Conservation (phyloP, 2,329 filamentous ascomycete genomes). For the Penicillium verrucosum region DNA sequence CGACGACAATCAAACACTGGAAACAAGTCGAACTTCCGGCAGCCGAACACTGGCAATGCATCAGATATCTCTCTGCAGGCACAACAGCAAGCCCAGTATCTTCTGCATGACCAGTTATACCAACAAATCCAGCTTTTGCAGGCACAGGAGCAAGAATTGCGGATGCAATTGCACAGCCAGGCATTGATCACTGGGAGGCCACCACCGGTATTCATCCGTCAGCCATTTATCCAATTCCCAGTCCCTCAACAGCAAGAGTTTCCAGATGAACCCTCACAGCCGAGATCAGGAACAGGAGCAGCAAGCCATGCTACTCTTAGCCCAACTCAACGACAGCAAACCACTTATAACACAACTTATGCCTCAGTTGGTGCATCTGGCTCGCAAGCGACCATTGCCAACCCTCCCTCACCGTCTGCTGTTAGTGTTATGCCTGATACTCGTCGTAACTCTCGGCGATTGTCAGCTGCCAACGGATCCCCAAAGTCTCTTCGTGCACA, state of each 20-base stretch:
- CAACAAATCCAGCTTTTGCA: conserved; percentile 51
- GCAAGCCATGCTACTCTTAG: conserved; percentile 35
- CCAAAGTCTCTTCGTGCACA: conserved; percentile 47
- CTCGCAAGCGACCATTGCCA: conserved; percentile 41
- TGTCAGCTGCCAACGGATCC: conserved; percentile 43
- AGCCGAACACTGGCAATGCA: conserved; percentile 34
- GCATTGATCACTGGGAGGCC: conserved; percentile 41
- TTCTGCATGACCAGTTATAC: conserved; percentile 49
- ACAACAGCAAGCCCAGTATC: conserved; percentile 45
- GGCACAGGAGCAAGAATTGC: conserved; percentile 49
- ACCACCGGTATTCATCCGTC: conserved; percentile 41
- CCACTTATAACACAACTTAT: conserved; percentile 37
- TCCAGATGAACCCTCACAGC: conserved; percentile 37
- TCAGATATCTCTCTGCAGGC: conserved; percentile 43
- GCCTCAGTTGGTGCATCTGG: conserved; percentile 37
- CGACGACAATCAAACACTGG: conserved; percentile 59
- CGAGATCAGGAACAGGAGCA: conserved; percentile 39
- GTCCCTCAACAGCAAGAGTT: conserved; percentile 38
- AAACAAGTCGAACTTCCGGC: conserved; percentile 41
- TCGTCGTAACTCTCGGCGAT: conserved; percentile 45
- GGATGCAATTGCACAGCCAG: conserved; percentile 48
- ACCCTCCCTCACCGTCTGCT: conserved; percentile 47
- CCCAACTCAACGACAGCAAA: conserved; percentile 32
- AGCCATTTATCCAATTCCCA: conserved; percentile 43
- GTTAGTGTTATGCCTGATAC: conserved; percentile 40